Evolutionary conservation across 2,329 filamentous ascomycete genomes (phyloP).

Genomic region (Aureobasidium sp.): DNA sequence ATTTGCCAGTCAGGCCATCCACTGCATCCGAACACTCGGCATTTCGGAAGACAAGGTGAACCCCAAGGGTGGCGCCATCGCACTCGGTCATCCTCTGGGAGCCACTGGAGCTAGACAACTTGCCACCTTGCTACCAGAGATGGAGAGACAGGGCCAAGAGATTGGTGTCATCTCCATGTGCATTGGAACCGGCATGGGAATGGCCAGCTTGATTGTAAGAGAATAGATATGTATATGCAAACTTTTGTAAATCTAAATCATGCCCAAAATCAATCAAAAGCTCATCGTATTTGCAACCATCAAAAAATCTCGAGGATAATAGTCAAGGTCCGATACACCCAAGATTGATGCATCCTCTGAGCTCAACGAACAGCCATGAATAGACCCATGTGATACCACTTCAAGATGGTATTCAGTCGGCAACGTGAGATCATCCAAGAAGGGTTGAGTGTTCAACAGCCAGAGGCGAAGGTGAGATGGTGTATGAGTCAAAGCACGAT

Average conservation of each 20-base stretch:
- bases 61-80: slow-evolving; percentile 87
- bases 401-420: too few species aligned
- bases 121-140: slow-evolving; percentile 63
- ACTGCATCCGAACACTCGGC: slow-evolving; percentile 66
- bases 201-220: slow-evolving; percentile 46
- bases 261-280: neutral
- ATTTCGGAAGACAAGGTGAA: slow-evolving; percentile 70
- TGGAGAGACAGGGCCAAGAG: slow-evolving; percentile 61
- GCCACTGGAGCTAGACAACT: slow-evolving; percentile 80
- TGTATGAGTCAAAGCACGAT: too few species aligned
- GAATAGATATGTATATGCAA: slow-evolving; percentile 28
- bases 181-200: slow-evolving; percentile 47
- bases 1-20: slow-evolving; percentile 56
- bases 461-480: too few species aligned
- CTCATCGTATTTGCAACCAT: too few species aligned
- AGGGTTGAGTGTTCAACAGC: too few species aligned
- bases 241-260: neutral
- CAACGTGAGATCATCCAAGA: too few species aligned
- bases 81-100: slow-evolving; percentile 85
- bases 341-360: too few species aligned
- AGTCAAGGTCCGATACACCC: too few species aligned
- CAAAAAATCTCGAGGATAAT: too few species aligned
- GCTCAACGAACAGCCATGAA: too few species aligned
- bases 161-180: slow-evolving; percentile 90
- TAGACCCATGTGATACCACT: too few species aligned